Base-by-base conservation (phyloP, 2,329 filamentous ascomycete species). In the Claviceps spartinae region DNA sequence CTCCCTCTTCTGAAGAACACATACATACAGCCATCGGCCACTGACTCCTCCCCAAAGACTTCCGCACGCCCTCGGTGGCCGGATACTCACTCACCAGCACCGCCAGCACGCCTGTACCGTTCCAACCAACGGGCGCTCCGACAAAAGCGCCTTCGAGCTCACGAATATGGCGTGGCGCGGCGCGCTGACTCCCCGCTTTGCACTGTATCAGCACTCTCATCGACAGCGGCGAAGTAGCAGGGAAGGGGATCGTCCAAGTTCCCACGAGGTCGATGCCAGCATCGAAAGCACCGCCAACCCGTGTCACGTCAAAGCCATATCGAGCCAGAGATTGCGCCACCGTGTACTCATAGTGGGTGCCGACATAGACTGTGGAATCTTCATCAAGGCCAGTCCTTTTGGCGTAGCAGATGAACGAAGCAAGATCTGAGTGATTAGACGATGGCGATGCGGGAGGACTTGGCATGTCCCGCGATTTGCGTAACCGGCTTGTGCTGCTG, bases 141-240 rank as follows among this genome's bases (percentile, higher is more conserved):
- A 75, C 74, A 61, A 93, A 85, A 0, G 88, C 80, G 3, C 91
- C 91, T 62, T 88, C 86, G 3, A 91, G 74, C 68, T 91, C 86
- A n/a, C 86, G 78, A 8, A 88, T 69, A 47, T 81, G 70, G 36
- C 74, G 69, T 0, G 86, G 86, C 0, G 78, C 72, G 13, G 73
- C 65, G 46, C 72, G 70, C 52, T 70, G 68, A 18, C 70, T 63
- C 14, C 76, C 71, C 1, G 75, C 78, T 65, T 91, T 93, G 73
- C 87, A 91, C 64, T 91, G 86, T 1, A 78, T 54, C 14, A 81
- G 60, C 6, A 78, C 70, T 47, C 69, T 72, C 37, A 81, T 20
- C 4, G 53, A 40, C 20, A 48, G 59, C 1, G 70, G 66, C 1
- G 61, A 58, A 8, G 54, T 24, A 2, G 59, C 55, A 2, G 58